Conservation (phyloP, 108 stramenopile species). For the Mediolabrus comicus region DNA sequence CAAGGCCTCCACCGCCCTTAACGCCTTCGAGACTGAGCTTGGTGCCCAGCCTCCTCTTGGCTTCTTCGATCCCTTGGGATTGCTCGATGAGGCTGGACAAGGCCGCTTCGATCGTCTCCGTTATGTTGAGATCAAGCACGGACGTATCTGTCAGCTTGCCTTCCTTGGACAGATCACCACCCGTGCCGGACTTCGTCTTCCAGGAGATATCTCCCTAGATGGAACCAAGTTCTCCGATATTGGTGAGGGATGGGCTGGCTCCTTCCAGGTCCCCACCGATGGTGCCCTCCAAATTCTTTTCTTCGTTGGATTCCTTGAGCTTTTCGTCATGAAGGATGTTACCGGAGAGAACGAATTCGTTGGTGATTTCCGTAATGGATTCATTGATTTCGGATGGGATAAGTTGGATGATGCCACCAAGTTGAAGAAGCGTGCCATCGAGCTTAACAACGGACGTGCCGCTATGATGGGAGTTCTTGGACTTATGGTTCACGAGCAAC, state of each 20-base stretch:
- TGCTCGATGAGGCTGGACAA: conserved; percentile 52
- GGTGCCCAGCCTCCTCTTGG: conserved; percentile 89
- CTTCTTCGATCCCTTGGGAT: conserved; percentile 76
- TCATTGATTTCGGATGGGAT: conserved; percentile 67
- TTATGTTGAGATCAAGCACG: conserved; percentile 70
- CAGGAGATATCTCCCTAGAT: conserved; percentile 53
- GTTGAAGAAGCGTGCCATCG: conserved; percentile 82
- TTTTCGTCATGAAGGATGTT: conserved; percentile 35
- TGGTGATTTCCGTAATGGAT: conserved; percentile 80
- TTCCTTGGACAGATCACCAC: conserved; percentile 81
- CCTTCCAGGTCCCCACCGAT: conserved; percentile 4
- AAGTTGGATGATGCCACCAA: conserved; percentile 64
- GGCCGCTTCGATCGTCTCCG: conserved; percentile 48
- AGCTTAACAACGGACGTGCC: conserved; percentile 93
- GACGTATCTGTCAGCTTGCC: conserved; percentile 82
- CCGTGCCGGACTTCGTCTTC: conserved; percentile 57
- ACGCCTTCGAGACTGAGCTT: conserved; percentile 72
- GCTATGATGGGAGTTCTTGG: conserved; percentile 92
- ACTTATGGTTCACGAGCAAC: conserved; percentile 85
- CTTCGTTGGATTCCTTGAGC: conserved; percentile 37
- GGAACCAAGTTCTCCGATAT: conserved; percentile 52
- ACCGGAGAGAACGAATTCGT: conserved; percentile 31
- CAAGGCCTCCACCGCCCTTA: conserved; percentile 45
- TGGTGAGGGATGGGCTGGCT: conserved; percentile 6
- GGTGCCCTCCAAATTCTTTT: conserved; percentile 12